Conservation (phyloP, 2,329 filamentous ascomycete species). For the Truncatella angustata region DNA sequence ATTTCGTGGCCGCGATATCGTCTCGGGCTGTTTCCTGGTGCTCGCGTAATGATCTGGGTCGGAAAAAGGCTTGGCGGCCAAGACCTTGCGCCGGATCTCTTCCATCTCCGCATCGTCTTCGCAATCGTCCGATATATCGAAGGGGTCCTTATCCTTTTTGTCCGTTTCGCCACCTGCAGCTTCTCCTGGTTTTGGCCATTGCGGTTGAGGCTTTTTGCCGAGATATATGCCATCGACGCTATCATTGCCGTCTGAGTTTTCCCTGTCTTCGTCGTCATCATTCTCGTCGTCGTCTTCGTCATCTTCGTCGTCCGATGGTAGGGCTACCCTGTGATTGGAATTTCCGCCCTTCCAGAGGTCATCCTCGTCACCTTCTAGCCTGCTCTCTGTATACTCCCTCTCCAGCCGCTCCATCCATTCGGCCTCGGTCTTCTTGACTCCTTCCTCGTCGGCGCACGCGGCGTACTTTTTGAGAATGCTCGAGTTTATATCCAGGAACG, state of each 20-base stretch:
- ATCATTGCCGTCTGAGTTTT: constrained; percentile 42
- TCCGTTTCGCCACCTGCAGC: constrained; percentile 36
- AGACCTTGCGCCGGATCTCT: constrained; percentile 83
- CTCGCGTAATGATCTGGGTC: constrained; percentile 49
- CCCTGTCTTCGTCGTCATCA: constrained; percentile 40
- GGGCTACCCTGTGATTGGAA: constrained; percentile 63
- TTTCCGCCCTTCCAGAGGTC: constrained; percentile 94
- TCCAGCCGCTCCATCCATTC: constrained; percentile 90
- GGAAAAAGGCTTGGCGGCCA: constrained; percentile 85
- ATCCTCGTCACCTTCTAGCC: constrained; percentile 62
- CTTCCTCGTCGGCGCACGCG: constrained; percentile 76
- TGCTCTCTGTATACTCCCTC: constrained; percentile 79
- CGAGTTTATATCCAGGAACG: constrained; percentile 89
- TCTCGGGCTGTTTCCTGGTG: constrained; percentile 62
- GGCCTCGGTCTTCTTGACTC: constrained; percentile 79
- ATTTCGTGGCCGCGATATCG: constrained; percentile 58
- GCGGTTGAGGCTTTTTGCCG: constrained; percentile 46
- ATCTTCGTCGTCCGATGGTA: constrained; percentile 52
- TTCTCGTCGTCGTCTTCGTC: constrained; percentile 49
- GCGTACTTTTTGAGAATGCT: constrained; percentile 82
- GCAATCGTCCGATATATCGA: constrained; percentile 73
- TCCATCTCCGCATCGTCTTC: constrained; percentile 81
- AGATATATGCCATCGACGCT: constrained; percentile 59
- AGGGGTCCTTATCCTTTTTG: constrained; percentile 60
- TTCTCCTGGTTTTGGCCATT: constrained; percentile 27